phyloP scores from a whole-genome alignment of 2,329 filamentous ascomycete species.

The Cladophialophora yegresii region DNA sequence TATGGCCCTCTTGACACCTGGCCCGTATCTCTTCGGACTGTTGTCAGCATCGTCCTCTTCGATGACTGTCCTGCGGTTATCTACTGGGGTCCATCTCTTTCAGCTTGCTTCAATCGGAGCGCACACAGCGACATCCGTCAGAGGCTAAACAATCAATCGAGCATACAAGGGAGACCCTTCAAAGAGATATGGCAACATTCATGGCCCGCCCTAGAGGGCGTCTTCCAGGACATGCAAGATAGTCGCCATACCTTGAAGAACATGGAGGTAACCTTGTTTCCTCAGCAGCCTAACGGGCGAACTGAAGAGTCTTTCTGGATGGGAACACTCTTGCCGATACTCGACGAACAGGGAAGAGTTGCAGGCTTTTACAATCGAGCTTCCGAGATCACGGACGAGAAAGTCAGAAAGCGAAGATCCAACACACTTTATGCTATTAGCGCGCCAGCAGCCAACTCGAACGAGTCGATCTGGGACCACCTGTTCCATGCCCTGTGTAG shows the following conservation, averaged over 20 bases:
- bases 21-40: slow-evolving; percentile 52
- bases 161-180: slow-evolving; percentile 24
- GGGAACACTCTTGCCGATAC: slow-evolving; percentile 54
- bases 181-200: slow-evolving; percentile 25
- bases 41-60: slow-evolving; percentile 49
- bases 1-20: slow-evolving; percentile 53
- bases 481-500: slow-evolving; percentile 50
- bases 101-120: slow-evolving; percentile 21
- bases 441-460: slow-evolving; percentile 45
- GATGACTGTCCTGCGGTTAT: slow-evolving; percentile 48
- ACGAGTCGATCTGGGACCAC: slow-evolving; percentile 54
- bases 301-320: slow-evolving; percentile 54
- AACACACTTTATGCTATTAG: slow-evolving; percentile 49
- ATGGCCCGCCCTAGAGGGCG: slow-evolving; percentile 18
- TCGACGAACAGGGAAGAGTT: slow-evolving; percentile 42
- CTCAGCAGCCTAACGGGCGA: slow-evolving; percentile 40
- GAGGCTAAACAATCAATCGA: slow-evolving; percentile 6
- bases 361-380: slow-evolving; percentile 54
- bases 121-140: slow-evolving; percentile 18
- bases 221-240: slow-evolving; percentile 18
- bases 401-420: slow-evolving; percentile 48
- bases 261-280: slow-evolving; percentile 17
- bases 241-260: neutral
- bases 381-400: slow-evolving; percentile 48
- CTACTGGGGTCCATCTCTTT: slow-evolving; percentile 41